Evolutionary conservation across 192 early-diverging fungal genomes (phyloP).

Genomic region (Dissophora ornata): DNA sequence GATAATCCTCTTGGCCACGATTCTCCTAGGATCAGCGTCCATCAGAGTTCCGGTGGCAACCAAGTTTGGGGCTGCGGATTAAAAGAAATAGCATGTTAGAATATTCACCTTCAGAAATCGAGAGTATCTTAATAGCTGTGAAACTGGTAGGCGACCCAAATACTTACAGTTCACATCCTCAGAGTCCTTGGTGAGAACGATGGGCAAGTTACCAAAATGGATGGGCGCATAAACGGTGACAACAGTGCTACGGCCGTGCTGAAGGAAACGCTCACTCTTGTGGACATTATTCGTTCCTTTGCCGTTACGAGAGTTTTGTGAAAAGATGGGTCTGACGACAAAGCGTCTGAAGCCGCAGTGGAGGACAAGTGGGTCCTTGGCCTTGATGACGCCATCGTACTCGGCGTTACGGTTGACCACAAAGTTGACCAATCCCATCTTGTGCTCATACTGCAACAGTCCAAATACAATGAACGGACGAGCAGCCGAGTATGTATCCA

Average conservation of each 20-base stretch:
- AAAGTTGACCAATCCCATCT: slow-evolving; percentile 90
- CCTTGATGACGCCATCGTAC: slow-evolving; percentile 83
- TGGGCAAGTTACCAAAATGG: slow-evolving; percentile 87
- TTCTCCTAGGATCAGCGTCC: slow-evolving; percentile 82
- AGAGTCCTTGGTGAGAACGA: slow-evolving; percentile 81
- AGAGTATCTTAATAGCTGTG: no score
- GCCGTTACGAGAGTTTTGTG: slow-evolving; percentile 82
- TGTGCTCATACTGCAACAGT: slow-evolving; percentile 88
- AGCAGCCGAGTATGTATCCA: slow-evolving; percentile 60
- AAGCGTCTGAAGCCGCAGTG: slow-evolving; percentile 92
- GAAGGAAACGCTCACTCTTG: slow-evolving; percentile 95
- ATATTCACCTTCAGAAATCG: neutral
- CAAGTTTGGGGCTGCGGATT: slow-evolving; percentile 62
- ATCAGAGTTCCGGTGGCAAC: slow-evolving; percentile 85
- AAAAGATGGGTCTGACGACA: slow-evolving; percentile 88
- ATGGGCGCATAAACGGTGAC: slow-evolving; percentile 94
- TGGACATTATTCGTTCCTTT: slow-evolving; percentile 90
- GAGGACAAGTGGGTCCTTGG: slow-evolving; percentile 92
- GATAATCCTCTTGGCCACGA: slow-evolving; percentile 94
- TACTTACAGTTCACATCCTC: slow-evolving; percentile 63
- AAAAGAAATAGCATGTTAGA: neutral
- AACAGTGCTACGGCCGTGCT: slow-evolving; percentile 74
- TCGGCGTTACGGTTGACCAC: slow-evolving; percentile 77
- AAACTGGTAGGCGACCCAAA: no score
- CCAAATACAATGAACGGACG: slow-evolving; percentile 69